Evolutionary conservation across 805 yeast species (phyloP).

Genomic region (Saccharomycopsis sp.): DNA sequence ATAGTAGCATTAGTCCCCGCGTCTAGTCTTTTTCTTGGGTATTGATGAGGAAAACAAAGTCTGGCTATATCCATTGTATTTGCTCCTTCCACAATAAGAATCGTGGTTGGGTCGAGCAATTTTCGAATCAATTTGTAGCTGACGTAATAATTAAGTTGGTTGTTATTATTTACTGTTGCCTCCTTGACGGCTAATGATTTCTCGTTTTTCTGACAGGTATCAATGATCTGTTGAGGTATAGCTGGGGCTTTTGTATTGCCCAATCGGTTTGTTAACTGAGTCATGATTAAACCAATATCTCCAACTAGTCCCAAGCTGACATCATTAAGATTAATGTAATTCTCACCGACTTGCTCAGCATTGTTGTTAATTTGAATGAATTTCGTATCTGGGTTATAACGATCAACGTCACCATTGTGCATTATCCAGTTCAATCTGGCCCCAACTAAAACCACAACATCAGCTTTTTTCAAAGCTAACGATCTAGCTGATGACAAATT

Average conservation of each 20-base stretch:
- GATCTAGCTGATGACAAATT: conserved; percentile 63
- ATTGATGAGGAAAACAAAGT: conserved; percentile 46
- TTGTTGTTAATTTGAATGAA: conserved; percentile 42
- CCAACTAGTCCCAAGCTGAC: conserved; percentile 45
- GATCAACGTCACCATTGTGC: conserved; percentile 55
- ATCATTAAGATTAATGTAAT: conserved; percentile 21
- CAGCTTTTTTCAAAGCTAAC: conserved; percentile 48
- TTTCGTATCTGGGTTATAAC: conserved; percentile 38
- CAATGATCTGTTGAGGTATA: conserved; percentile 21
- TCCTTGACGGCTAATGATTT: conserved; percentile 32
- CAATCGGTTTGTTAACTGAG: conserved; percentile 17
- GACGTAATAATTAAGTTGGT: conserved; percentile 42
- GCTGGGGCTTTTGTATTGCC: conserved; percentile 31
- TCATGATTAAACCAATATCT: conserved; percentile 33
- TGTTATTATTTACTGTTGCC: conserved; percentile 17
- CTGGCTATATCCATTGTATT: conserved; percentile 71
- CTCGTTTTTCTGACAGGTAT: conserved; percentile 29
- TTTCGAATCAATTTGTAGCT: conserved; percentile 46
- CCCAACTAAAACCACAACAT: conserved; percentile 53
- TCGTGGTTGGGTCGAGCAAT: conserved; percentile 29
- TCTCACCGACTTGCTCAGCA: conserved; percentile 12
- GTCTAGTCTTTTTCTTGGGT: conserved; percentile 52
- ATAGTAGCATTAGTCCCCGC: conserved; percentile 75
- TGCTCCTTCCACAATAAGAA: conserved; percentile 64
- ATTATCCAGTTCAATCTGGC: conserved; percentile 70